Evolutionary conservation across 768 basidiomycete species (phyloP), one percentile per base, ranked within the genome.

Genomic region (Sistotremastrum niveocremeum): DNA sequence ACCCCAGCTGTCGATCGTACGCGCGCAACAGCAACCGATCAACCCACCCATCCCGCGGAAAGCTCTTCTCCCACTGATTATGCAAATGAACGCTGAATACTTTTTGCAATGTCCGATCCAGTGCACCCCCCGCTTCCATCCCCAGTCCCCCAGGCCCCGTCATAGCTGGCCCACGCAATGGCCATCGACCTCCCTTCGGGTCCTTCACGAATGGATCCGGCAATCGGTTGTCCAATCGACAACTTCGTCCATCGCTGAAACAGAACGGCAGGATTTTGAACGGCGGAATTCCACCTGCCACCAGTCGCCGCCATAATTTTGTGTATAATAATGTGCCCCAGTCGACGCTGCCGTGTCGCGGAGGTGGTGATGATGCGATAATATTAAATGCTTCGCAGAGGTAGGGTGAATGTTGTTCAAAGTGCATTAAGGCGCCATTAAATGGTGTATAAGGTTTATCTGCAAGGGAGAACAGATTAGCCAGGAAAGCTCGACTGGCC

Each of bases 261-360:
- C 94, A 98, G 68, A 86, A 99, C 0, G 94, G 94, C 9, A 99
- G 76, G 39, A 97, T 70, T 54, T 86, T 82, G 69, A 97, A 97
- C 0, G 94, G 91, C 0, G 77, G 79, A 36, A 89, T 69, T 12
- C 72, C 72, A 0, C 65, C 74, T 0, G 77, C 73, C 41, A 95
- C 61, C 45, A 97, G 79, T 1, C 87, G 74, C 8, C 90, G 80
- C 76, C 85, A 91, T 30, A 95, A 79, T 57, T 89, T 89, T 57
- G 84, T 71, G 66, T 99, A 99, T 45, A 97, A 79, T 6, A 81
- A 70, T 0, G 90, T 75, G 12, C 94, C 94, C 94, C 94, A 97
- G 61, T 94, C 90, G 6, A 90, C 90, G 28, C 88, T 82, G 38
- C 80, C 77, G 11, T 79, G 64, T 2, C 75, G 74, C 1, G 91